A percentile compares a stretch with the other conserved stretches of the same genome.
Conservation (phyloP, 2,329 filamentous ascomycete genomes). For the Aspergillus sp. region DNA sequence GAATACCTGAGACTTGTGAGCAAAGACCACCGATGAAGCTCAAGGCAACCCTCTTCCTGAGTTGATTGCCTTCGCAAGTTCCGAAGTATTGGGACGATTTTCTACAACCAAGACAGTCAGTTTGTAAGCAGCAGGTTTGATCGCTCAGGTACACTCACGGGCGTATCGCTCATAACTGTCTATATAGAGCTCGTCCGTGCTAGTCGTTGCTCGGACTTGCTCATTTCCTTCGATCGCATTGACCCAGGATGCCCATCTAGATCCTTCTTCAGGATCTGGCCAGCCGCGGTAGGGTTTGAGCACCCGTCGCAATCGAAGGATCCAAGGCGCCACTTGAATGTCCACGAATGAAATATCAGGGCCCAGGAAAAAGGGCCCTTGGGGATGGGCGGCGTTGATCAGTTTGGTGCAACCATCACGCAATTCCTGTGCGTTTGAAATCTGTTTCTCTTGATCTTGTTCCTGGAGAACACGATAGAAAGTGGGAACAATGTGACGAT, state of each 20-base stretch:
- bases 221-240: constrained; percentile 58
- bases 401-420: constrained; percentile 57
- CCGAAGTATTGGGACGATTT: constrained; percentile 52
- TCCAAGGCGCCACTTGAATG: constrained; percentile 67
- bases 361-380: constrained; percentile 64
- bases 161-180: constrained; percentile 59
- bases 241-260: constrained; percentile 62
- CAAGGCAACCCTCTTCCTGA: constrained; percentile 46
- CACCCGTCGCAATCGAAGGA: constrained; percentile 59
- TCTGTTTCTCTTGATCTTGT: constrained; percentile 52
- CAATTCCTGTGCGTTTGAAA: constrained; percentile 53
- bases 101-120: constrained; percentile 29
- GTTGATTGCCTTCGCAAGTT: constrained; percentile 53
- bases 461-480: constrained; percentile 69
- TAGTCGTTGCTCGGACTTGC: constrained; percentile 59
- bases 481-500: constrained; percentile 63
- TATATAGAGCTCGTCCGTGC: constrained; percentile 56
- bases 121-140: neutral
- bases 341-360: constrained; percentile 57
- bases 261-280: constrained; percentile 55
- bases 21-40: neutral
- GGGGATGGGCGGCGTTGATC: constrained; percentile 47
- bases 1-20: neutral
- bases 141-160: constrained; percentile 32
- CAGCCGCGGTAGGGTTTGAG: constrained; percentile 58